A percentile compares a stretch with the other conserved stretches of the same genome.
Conservation (phyloP, 495 filamentous ascomycete species). For the Hypomontagnella submonticulosa region DNA sequence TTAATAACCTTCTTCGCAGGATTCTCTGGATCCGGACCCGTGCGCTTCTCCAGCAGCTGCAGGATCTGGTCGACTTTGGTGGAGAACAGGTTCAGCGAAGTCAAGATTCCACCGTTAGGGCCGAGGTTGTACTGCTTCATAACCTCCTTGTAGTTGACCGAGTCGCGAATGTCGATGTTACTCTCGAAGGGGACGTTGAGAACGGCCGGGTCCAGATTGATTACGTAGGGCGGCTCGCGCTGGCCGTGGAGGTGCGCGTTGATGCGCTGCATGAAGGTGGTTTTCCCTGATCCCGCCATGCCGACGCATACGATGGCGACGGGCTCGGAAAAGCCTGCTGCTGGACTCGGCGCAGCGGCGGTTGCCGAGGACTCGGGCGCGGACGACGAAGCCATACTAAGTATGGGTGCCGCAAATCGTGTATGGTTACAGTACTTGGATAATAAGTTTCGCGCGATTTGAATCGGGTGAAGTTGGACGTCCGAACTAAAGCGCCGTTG, state of each 20-base stretch:
- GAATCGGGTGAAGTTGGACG: neutral
- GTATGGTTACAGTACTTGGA: neutral
- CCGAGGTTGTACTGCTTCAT: conserved; percentile 99
- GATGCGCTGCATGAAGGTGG: conserved; percentile 98
- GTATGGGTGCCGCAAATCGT: neutral
- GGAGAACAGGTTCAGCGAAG: conserved; percentile 93
- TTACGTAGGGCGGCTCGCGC: conserved; percentile 83
- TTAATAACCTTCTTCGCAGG: conserved; percentile 73
- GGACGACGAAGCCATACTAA: conserved; percentile 28
- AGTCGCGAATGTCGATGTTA: conserved; percentile 99
- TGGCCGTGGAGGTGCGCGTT: conserved; percentile 87
- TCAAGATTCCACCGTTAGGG: conserved; percentile 97
- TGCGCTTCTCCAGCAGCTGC: conserved; percentile 86
- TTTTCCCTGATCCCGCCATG: conserved; percentile 98
- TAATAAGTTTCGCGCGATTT: neutral
- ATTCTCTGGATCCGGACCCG: conserved; percentile 69
- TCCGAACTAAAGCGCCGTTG: neutral
- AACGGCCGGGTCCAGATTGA: conserved; percentile 97
- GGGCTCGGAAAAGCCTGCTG: conserved; percentile 43
- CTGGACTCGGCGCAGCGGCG: conserved; percentile 17
- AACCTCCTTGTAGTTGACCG: conserved; percentile 98
- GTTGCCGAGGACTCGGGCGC: conserved; percentile 28
- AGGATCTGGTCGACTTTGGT: conserved; percentile 98
- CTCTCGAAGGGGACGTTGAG: conserved; percentile 94
- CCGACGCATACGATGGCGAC: conserved; percentile 90